phyloP scores from a whole-genome alignment of 495 filamentous ascomycete genomes.

The Penicillium cinerascens region DNA sequence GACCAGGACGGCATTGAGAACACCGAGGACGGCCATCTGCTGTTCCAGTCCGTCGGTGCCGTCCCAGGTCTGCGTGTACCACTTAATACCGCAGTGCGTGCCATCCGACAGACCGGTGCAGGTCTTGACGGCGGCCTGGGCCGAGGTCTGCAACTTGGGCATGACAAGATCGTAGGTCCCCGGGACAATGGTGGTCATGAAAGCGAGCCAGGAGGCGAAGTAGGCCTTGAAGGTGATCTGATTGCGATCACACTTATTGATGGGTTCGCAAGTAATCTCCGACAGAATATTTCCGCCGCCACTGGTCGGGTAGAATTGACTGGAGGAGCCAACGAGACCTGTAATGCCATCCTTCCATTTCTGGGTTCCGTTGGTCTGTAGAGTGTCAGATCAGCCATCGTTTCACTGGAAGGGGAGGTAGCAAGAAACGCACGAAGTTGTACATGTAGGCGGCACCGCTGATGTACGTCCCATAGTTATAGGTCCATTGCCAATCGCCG shows the following conservation, averaged over 20 bases:
- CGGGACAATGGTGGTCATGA: slow-evolving; percentile 63
- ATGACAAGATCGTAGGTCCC: slow-evolving; percentile 53
- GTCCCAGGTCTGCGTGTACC: slow-evolving; percentile 47
- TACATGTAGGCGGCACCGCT: slow-evolving; percentile 75
- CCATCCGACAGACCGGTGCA: slow-evolving; percentile 55
- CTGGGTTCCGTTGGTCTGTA: slow-evolving; percentile 37
- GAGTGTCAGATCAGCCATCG: slow-evolving; percentile 6
- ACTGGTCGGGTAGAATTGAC: slow-evolving; percentile 51
- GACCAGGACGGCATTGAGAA: slow-evolving; percentile 53
- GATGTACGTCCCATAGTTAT: slow-evolving; percentile 72
- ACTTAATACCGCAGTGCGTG: slow-evolving; percentile 47
- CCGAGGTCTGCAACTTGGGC: slow-evolving; percentile 53
- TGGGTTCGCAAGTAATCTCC: slow-evolving; percentile 68
- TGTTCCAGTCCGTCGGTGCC: slow-evolving; percentile 50
- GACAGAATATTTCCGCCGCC: slow-evolving; percentile 52
- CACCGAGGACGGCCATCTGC: slow-evolving; percentile 58
- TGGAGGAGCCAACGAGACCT: slow-evolving; percentile 50
- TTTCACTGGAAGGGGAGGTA: neutral
- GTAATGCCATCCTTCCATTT: slow-evolving; percentile 57
- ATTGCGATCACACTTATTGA: slow-evolving; percentile 64
- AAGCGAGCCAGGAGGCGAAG: slow-evolving; percentile 66
- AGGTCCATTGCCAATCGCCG: slow-evolving; percentile 68
- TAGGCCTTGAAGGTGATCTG: slow-evolving; percentile 75
- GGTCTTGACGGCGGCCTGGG: slow-evolving; percentile 56
- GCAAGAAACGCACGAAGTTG: slow-evolving; percentile 51